Conservation (phyloP, 225 moss, liverwort and hornwort genomes). For the Physcomitrellopsis africana region DNA sequence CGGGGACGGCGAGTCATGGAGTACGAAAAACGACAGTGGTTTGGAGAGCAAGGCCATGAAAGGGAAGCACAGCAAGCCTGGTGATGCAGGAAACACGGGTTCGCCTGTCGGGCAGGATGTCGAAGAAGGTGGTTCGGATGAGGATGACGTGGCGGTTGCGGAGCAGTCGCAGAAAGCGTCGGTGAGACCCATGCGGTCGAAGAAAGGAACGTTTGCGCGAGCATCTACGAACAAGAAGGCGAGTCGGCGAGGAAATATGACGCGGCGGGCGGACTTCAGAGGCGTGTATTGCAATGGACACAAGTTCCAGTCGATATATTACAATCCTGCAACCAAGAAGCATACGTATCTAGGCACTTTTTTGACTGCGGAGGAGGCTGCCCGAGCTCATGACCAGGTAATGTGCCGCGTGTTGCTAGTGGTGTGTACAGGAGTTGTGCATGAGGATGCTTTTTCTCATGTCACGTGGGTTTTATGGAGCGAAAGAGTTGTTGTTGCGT, state of each 20-base stretch:
- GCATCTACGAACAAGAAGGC: constrained; percentile 37
- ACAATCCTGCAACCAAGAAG: constrained; percentile 80
- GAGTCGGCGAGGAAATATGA: constrained; percentile 49
- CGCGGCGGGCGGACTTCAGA: constrained; percentile 68
- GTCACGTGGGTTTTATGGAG: background rate
- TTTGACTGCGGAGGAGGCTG: constrained; percentile 80
- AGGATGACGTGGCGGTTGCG: constrained; percentile 26
- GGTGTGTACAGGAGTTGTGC: too few relatives aligned
- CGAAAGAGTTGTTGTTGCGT: too few relatives aligned
- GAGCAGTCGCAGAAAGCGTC: constrained; percentile 33
- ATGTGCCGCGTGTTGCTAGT: background rate
- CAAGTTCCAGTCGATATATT: constrained; percentile 86
- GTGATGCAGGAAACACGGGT: constrained; percentile 4
- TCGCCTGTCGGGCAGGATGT: constrained; percentile 11
- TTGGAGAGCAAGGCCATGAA: constrained; percentile 42
- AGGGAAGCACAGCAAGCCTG: constrained; percentile 45
- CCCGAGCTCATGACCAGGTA: constrained; percentile 75
- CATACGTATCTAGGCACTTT: constrained; percentile 83
- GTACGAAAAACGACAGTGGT: constrained; percentile 31
- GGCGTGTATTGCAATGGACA: constrained; percentile 89
- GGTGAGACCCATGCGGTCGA: constrained; percentile 50
- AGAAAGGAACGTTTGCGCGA: constrained; percentile 41
- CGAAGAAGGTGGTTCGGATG: constrained; percentile 31
- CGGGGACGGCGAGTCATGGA: constrained; percentile 39
- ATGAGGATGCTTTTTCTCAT: background rate